Base-by-base conservation (phyloP, 1,139 yeast species). In the Petasospora rhodanensis region DNA sequence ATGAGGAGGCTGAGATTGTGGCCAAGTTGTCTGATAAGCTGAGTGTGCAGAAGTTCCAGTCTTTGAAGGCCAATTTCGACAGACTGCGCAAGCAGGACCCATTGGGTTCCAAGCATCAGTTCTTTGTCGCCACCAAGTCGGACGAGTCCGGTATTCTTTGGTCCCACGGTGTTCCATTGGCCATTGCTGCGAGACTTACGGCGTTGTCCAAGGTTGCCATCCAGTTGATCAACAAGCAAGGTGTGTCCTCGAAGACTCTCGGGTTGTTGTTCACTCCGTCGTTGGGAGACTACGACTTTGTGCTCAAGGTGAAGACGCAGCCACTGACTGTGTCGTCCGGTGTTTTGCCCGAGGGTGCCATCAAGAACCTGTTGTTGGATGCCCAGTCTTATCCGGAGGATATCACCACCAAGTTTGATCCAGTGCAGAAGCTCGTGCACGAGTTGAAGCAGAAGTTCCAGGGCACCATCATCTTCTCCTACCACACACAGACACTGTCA, bases 141-240 rank as follows among this genome's bases (percentile, higher is more conserved):
- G 97, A 91, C 52, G 76, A 79, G 10, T 74, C 91, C 11, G 97
- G 97, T 31, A 76, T 79, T 22, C 56, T 83, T 40, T 91, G 95
- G 91, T 76, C 95, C 3, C 73, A 75, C 43, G 72, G 72, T 34
- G 61, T 79, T 26, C 76, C 81, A 12, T 66, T 86, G 34, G 89
- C 95, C 9, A 79, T 87, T 37, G 89, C 95, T 2, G 73, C 89
- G 15, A 76, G 98, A 62, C 63, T 89, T 44, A 89, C 97, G 0
- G 91, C 95, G 0, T 69, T 91, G 42, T 76, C 96, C 2, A 75
- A 87, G 46, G 87, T 82, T 20, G 91, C 93, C 0, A 61, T 73
- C 28, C 69, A 69, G 22, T 55, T 81, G 39, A 55, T 81, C 14
- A 69, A 66, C 24, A 51, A 52, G 2, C 60, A 61, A 14, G 79